Evolutionary conservation across 1,284 basidiomycete species (phyloP), one percentile per base, ranked within the genome.

Genomic region (Sphagnurus paluster): DNA sequence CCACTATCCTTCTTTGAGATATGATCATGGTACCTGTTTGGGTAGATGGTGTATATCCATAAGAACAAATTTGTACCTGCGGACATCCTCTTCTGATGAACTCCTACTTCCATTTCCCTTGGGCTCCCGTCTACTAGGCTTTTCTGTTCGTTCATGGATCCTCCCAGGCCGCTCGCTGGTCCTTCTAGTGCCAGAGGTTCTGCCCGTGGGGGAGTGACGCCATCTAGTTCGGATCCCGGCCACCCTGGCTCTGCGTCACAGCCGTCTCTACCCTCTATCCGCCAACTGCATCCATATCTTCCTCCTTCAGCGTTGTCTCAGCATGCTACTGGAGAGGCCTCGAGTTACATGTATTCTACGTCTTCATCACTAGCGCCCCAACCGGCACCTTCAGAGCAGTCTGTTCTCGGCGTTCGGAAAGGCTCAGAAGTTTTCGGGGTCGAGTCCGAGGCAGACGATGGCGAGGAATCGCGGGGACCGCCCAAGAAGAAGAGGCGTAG

Each of bases 401-500:
- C 48, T 34, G 17, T 56, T 58, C 41, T 64, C 60, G 40, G 53
- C 53, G 24, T 45, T n/a, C 58, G 60, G 32, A 64, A 56, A 43
- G 61, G 64, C 16, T 56, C 62, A 40, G 61, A 65, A 21, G 48
- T 57, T 24, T 62, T 63, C 39, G 60, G 66, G 39, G 59, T 58
- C 8, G 80, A 81, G 28, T 78, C 77, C 34, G 69, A 72, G 25
- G 74, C 72, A 9, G 80, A 83, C 29, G 75, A 80, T 36, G 54
- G 58, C 4, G 77, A 77, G 32, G 66, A 70, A 20, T 45, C 42
- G 16, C 72, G 71, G 43, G 74, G 72, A 17, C 82, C 79, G 9
- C 82, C 79, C 23, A 87, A 87, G 71, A 87, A 87, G 76, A 87
- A 85, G 63, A 71, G 86, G 41, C 72, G 85, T 44, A 69, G 86